Percentiles rank a stretch among this genome's conserved stretches.
Evolutionary conservation across 352 stramenopile species (phyloP).

Genomic region (Phytopythium litorale): DNA sequence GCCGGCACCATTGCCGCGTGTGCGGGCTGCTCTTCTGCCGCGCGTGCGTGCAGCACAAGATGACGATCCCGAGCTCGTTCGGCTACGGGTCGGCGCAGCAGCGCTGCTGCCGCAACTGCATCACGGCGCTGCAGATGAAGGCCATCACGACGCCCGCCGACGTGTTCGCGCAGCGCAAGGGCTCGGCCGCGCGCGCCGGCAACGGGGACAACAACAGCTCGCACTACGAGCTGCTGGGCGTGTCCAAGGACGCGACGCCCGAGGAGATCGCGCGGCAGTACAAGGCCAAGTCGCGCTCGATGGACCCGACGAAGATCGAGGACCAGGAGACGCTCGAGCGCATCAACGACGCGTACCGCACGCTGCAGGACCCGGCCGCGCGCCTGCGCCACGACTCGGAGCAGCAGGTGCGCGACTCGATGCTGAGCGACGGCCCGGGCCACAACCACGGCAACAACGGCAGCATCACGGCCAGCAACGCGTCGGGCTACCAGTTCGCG

Average conservation of each 20-base stretch:
- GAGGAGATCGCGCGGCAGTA: constrained; percentile 79
- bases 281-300: constrained; percentile 62
- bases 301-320: constrained; percentile 57
- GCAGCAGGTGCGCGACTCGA: constrained; percentile 46
- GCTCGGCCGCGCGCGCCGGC: constrained; percentile 39
- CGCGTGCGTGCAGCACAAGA: constrained; percentile 82
- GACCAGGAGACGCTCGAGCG: constrained; percentile 70
- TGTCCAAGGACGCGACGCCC: constrained; percentile 56
- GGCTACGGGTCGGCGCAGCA: constrained; percentile 74
- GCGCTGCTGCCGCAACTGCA: constrained; percentile 78
- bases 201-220: constrained; percentile 33
- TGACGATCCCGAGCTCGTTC: constrained; percentile 72
- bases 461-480: constrained; percentile 24
- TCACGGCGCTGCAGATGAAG: constrained; percentile 83
- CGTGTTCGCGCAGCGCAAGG: constrained; percentile 80
- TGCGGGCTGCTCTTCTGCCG: constrained; percentile 82
- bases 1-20: constrained; percentile 82
- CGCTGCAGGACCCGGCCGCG: constrained; percentile 55
- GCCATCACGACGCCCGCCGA: constrained; percentile 81
- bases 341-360: constrained; percentile 78
- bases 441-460: constrained; percentile 21
- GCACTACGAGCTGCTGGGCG: constrained; percentile 70
- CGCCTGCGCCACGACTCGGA: constrained; percentile 61
- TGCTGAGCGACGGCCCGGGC: constrained; percentile 22
- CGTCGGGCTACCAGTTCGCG: constrained; percentile 40